A percentile compares a stretch with the other conserved stretches of the same genome.
phyloP scores from a whole-genome alignment of 345 rosid genomes.

The Draba incana region DNA sequence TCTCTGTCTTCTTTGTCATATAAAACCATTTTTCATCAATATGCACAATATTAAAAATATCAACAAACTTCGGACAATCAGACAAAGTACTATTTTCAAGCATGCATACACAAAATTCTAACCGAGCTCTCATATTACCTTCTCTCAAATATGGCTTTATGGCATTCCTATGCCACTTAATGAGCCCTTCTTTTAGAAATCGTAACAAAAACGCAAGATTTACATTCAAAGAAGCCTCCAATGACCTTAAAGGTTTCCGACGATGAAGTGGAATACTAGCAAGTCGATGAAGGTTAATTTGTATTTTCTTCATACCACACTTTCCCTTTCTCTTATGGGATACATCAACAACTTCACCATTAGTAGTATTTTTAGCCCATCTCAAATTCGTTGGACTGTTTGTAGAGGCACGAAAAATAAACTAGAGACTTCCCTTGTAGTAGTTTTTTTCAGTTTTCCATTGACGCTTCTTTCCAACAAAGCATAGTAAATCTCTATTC shows the following conservation, averaged over 20 bases:
- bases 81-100: background rate
- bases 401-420: no score
- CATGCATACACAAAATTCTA: conserved; percentile 1
- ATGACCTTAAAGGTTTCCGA: background rate
- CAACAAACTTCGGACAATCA: background rate
- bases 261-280: background rate
- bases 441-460: no score
- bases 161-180: background rate
- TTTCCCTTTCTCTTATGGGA: no score
- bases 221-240: background rate
- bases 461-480: no score
- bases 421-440: no score
- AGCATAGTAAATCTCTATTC: no score
- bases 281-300: background rate
- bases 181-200: background rate
- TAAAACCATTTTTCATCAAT: no score
- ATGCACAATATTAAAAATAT: no score
- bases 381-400: no score
- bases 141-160: background rate
- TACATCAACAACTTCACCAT: no score
- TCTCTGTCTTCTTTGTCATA: no score
- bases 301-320: background rate
- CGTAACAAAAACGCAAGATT: background rate
- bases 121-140: background rate
- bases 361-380: no score